A percentile compares a stretch with the other conserved stretches of the same genome.
phyloP scores from a whole-genome alignment of 148 eudicot genomes.

The Mesembryanthemum crystallinum region DNA sequence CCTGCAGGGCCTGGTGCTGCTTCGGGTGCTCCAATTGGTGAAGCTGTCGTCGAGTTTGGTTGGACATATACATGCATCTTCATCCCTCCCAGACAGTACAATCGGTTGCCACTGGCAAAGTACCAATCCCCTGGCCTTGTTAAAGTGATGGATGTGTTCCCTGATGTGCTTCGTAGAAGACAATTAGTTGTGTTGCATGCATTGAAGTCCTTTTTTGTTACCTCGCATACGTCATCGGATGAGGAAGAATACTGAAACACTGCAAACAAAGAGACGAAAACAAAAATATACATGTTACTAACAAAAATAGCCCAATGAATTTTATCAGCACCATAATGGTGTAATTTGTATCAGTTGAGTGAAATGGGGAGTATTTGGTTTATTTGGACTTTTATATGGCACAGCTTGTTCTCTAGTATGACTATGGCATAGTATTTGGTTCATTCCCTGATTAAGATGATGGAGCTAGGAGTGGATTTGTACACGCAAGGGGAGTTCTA shows the following conservation, averaged over 20 bases:
- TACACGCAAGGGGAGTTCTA: no score
- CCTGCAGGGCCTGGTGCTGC: slow-evolving; percentile 31
- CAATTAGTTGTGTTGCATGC: slow-evolving; percentile 56
- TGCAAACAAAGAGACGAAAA: slow-evolving; percentile 21
- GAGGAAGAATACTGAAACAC: slow-evolving; percentile 73
- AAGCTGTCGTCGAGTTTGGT: slow-evolving; percentile 26
- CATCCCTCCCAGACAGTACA: slow-evolving; percentile 78
- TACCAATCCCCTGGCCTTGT: slow-evolving; percentile 59
- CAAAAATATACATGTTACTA: not conserved
- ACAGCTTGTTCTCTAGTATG: no score
- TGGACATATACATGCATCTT: slow-evolving; percentile 58
- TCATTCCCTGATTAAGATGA: no score
- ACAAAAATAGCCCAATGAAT: not conserved
- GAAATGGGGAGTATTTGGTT: no score
- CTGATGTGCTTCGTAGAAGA: slow-evolving; percentile 40
- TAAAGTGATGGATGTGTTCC: slow-evolving; percentile 58
- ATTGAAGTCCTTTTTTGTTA: slow-evolving; percentile 44
- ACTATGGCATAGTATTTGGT: no score
- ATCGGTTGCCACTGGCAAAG: slow-evolving; percentile 60
- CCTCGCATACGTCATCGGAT: slow-evolving; percentile 47
- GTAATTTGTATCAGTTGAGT: no score
- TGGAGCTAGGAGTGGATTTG: no score
- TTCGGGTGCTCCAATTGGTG: slow-evolving; percentile 38
- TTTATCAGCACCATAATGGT: not conserved
- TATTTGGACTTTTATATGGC: no score